A percentile compares a stretch with the other conserved stretches of the same genome.
phyloP scores from a whole-genome alignment of 2,329 filamentous ascomycete species.

The Ambrosiella xylebori region DNA sequence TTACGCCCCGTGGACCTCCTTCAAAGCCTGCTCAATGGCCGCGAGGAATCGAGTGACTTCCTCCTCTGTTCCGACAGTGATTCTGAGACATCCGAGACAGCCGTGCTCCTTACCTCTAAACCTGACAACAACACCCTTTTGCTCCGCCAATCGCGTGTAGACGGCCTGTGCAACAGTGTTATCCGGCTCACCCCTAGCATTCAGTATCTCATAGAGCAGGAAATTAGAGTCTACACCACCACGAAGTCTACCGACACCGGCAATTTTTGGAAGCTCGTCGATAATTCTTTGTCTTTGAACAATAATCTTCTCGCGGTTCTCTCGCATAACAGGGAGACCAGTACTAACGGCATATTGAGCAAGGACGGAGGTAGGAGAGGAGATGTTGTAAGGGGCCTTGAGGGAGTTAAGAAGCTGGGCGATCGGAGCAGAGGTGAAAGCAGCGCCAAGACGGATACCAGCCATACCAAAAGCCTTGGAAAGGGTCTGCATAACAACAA shows the following conservation, averaged over 20 bases:
- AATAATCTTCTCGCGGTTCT: conserved; percentile 52
- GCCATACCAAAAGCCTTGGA: conserved; percentile 94
- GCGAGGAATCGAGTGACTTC: conserved; percentile 67
- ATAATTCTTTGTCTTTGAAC: conserved; percentile 63
- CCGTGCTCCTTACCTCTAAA: conserved; percentile 88
- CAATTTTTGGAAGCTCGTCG: conserved; percentile 51
- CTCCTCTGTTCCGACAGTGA: conserved; percentile 78
- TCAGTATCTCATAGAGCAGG: conserved; percentile 72
- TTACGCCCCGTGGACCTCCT: conserved; percentile 22
- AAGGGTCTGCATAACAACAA: conserved; percentile 97
- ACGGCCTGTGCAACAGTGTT: conserved; percentile 62
- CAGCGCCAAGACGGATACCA: conserved; percentile 75
- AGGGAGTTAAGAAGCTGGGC: conserved; percentile 72
- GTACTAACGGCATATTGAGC: conserved; percentile 55
- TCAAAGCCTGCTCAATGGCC: conserved; percentile 39
- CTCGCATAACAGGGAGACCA: conserved; percentile 57
- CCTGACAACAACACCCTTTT: conserved; percentile 75
- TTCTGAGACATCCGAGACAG: conserved; percentile 72
- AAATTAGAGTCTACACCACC: conserved; percentile 80
- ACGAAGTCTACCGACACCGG: conserved; percentile 62
- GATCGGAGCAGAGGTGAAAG: conserved; percentile 60
- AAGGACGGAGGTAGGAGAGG: conserved; percentile 69
- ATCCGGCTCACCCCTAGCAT: conserved; percentile 54
- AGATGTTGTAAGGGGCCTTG: conserved; percentile 93
- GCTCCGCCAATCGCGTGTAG: conserved; percentile 73